These are phyloP conservation scores for Scheffersomyces illinoinensis DNA, from an alignment of 1,139 yeast genomes.

Conservation along the genomic window DNA sequence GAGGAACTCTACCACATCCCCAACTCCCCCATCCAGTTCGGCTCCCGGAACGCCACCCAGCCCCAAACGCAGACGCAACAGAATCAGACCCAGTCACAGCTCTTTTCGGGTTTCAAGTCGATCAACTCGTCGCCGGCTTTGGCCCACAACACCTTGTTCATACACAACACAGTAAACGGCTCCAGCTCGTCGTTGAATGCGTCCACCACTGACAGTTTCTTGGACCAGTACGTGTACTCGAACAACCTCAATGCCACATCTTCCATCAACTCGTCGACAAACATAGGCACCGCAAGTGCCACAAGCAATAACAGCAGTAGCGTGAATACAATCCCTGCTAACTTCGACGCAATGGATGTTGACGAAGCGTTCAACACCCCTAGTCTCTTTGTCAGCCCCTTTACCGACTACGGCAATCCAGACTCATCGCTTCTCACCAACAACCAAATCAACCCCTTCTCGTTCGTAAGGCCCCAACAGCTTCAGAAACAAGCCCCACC, in stretches of 20 bases:
- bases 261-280: not conserved
- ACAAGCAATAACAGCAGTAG: slow-evolving; percentile 3
- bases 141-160: slow-evolving; percentile 6
- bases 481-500: slow-evolving; percentile 7
- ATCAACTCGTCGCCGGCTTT: not conserved
- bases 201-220: slow-evolving; percentile 23
- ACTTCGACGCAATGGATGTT: slow-evolving; percentile 9
- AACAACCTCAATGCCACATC: not conserved
- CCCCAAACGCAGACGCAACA: not conserved
- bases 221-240: slow-evolving; percentile 25
- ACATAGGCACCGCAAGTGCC: not conserved
- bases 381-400: slow-evolving; percentile 23
- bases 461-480: slow-evolving; percentile 15
- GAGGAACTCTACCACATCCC: slow-evolving; percentile 63
- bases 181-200: not conserved
- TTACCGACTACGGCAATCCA: slow-evolving; percentile 41
- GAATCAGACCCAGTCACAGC: not conserved
- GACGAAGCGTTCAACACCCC: slow-evolving; percentile 6
- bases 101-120: not conserved
- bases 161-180: slow-evolving; percentile 3
- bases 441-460: not conserved
- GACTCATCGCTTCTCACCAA: slow-evolving; percentile 13
- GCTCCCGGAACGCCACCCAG: slow-evolving; percentile 3
- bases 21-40: slow-evolving; percentile 15
- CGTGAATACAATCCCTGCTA: not conserved